Evolutionary conservation across 768 basidiomycete genomes (phyloP), one percentile per base, ranked within the genome.

Genomic region (Rhizopogon sp.): DNA sequence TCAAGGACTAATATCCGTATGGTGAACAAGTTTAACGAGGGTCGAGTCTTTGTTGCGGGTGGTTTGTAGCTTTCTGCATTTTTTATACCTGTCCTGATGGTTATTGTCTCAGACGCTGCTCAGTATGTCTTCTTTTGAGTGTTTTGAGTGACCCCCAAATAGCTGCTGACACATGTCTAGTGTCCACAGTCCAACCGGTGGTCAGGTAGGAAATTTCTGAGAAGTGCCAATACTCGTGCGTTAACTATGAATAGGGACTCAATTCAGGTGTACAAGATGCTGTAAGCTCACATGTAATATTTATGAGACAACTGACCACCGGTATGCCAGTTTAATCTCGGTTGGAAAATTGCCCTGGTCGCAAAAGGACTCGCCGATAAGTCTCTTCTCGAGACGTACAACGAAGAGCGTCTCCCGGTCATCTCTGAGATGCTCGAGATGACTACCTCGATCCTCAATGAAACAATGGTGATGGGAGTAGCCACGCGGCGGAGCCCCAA

Each of bases 1-100:
- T 31, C 7, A 72, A 20, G 76, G 25, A 69, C 74, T 0, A 77
- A 76, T 59, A 72, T 78, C 22, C 70, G 77, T 2, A 75, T 78
- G 74, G 73, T 72, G 0, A 62, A 75, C 44, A 66, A 60, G 17
- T 72, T 78, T 54, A 54, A 60, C 4, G 75, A 28, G 20, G 20
- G 20, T 20, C 20, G 20, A 20, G 74, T 75, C 2, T 77, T 78
- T 57, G 52, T 78, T 8, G 72, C 65, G 10, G 77, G 78, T 62
- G 78, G 77, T 77, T 9, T 17, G 42, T 54, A 5, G 4, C 20
- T 20, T 31, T 5, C 7, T n/a, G 28, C 16, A 8, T 20, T 20
- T 20, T 20, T 20, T 16, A 10, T 25, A 10, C 22, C 3, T 14
- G 17, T 13, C 8, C 20, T 20, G 41, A 33, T 41, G 22, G 17